Evolutionary conservation across 73 alveolate species (phyloP), one percentile per base, ranked within the genome.

Genomic region (Paramecium primaurelia): DNA sequence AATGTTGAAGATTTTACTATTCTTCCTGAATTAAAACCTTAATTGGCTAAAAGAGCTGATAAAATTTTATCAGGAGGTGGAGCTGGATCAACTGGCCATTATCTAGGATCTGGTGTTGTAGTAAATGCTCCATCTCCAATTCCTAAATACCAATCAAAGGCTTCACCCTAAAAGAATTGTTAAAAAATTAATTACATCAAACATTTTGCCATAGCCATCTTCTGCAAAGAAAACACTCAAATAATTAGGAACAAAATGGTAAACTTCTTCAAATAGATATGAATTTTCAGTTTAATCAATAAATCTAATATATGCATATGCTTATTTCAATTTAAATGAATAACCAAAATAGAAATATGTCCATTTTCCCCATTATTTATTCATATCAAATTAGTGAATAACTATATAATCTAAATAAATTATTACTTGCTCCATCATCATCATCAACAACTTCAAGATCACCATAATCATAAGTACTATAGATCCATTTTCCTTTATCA

Each of bases 81-180:
- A 11, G 34, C 49, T 10, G 88, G 88, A 34, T 75, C 88, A 22
- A 34, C 58, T 34, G 88, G 88, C 68, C 58, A 75, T 14, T 75
- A 5, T 3, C 7, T 30, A 3, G 59, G 58, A 30, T 75, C n/a
- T 32, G 88, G 88, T 34, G 42, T 37, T 20, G 58, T 75, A 4
- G 88, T 75, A 42, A 75, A 75, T 75, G 88, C 88, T 34, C 88
- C 88, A 37, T 75, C 88, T 75, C 88, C 88, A 14, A 75, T 37
- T 1, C 88, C 88, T 22, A 75, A 75, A 75, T 75, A 75, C 88
- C 88, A 75, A 18, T 75, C 88, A 37, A 75, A 75, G 14, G 60
- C 60, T 22, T 30, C 59, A 34, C 88, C 88, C 88, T 75, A 37
- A 12, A 80, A 42, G n/a, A 54, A 11, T 0, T 37, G n/a, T 36